Base-by-base conservation (phyloP, 2,329 filamentous ascomycete species). In the Ophiosphaerella herpotricha region DNA sequence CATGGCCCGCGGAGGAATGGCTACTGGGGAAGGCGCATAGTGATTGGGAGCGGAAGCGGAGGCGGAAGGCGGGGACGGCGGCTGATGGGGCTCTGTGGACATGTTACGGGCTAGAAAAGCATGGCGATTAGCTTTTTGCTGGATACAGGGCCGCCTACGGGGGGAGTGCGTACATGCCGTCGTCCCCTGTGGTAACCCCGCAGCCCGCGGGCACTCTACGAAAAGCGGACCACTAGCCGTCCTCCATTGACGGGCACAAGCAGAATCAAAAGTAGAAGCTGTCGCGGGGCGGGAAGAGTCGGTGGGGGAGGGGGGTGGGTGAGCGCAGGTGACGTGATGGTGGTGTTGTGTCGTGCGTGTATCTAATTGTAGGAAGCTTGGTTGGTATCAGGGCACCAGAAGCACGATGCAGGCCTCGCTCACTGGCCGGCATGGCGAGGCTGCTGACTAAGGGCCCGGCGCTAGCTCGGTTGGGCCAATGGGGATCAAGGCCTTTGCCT, bases 171-270 rank as follows among this genome's bases (percentile, higher is more conserved):
- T 72, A 72, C 70, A 66, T 62, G 65, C 69, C 70, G 70, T 72
- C 68, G 68, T 71, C 70, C 70, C 68, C 68, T 63, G 52, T 57
- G 53, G 70, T 71, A 68, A 57, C 72, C 72, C 72, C 72, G 72
- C 72, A 74, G 71, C 72, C 74, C 71, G 69, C 57, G 66, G 67
- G 69, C 59, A 71, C 66, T 70, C 68, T 62, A 66, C 66, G 60
- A 63, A 68, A 74, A 75, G 64, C 72, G 67, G 59, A 29, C 26
- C 26, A 11, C 26, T 72, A 71, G 66, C 70, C 58, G 58, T 61
- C 63, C 71, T 74, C 73, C 73, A 75, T 75, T 71, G 70, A 73
- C 71, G 39, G 48, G 52, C 58, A 53, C 49, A 54, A 14, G 52
- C 46, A 46, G 44, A 36, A 45, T 21, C 42, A 32, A 47, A 21